Percentiles rank a stretch among this genome's conserved stretches.
These are phyloP conservation scores for Xylaria telfairii DNA, from an alignment of 495 filamentous ascomycete species.

Conservation along the genomic window DNA sequence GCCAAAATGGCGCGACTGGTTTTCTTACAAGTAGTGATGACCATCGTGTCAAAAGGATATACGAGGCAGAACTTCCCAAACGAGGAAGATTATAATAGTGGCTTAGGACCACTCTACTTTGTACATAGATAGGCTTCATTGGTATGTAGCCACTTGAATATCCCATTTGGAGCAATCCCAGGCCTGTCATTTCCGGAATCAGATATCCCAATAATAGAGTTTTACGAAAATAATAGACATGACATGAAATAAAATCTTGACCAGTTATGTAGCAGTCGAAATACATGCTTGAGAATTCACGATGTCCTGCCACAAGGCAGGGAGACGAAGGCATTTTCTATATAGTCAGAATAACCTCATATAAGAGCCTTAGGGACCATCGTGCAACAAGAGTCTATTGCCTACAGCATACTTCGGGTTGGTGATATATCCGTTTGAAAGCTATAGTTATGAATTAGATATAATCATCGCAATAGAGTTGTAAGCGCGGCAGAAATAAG, in stretches of 20 bases:
- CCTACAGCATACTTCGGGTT: too few species aligned
- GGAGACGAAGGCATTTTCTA: too few species aligned
- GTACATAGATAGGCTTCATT: constrained; percentile 16
- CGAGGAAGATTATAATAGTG: constrained; percentile 1
- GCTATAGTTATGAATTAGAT: not conserved
- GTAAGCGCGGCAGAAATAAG: not conserved
- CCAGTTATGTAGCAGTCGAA: not conserved
- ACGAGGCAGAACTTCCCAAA: not conserved
- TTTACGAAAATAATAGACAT: constrained; percentile 17
- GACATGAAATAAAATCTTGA: not conserved
- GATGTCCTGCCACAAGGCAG: too few species aligned
- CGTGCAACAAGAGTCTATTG: too few species aligned
- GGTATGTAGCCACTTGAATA: constrained; percentile 10
- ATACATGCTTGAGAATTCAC: not conserved
- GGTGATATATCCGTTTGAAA: not conserved
- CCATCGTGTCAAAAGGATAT: not conserved
- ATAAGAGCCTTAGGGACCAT: too few species aligned
- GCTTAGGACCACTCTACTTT: constrained; percentile 11
- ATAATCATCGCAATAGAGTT: not conserved
- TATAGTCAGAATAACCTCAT: too few species aligned
- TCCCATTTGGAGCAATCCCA: constrained; percentile 2
- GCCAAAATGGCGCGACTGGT: not conserved
- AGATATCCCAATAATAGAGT: constrained; percentile 12
- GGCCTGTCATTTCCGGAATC: constrained; percentile 11
- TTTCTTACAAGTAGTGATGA: not conserved